Base-by-base conservation (phyloP, 2,329 filamentous ascomycete genomes). In the Davidsoniella virescens region DNA sequence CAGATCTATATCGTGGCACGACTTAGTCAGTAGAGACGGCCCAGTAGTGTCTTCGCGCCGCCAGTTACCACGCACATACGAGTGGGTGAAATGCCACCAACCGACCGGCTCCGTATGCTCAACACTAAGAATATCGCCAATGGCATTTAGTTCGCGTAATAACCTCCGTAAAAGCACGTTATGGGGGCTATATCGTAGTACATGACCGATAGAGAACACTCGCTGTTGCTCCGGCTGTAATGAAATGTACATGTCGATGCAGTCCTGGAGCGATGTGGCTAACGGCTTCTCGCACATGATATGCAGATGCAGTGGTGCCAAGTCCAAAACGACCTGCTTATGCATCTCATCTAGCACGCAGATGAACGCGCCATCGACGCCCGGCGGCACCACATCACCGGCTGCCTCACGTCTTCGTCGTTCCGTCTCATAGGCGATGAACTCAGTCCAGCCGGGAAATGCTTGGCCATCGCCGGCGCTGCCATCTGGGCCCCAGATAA, bases 211-310 rank as follows among this genome's bases (percentile, higher is more conserved):
- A 0, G 86, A 87, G 63, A 96, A 94, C 40, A 96, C 45, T 4
- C 38, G 43, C n/a, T 37, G 66, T 58, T 52, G 59, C 57, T 52
- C 57, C 5, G 64, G 62, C 12, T 65, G 61, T 55, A 85, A 61
- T 1, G 79, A 72, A 45, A 66, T 66, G 62, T 79, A 86, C 59
- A 94, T 90, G 41, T 70, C 70, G 36, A 94, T 67, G 60, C 87
- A 95, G 58, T 92, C 87, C 16, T 72, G 64, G 25, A 96, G 67
- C 0, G 76, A 82, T 18, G 86, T 87, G 0, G 87, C 86, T 49
- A 98, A 67, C 2, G 92, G 92, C 66, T 98, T 98, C 70, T 98
- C 92, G 62, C 87, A 93, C 71, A 95, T 84, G 55, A 96, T 78
- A 63, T 95, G 87, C 44, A 95, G 67, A 2, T 75, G 61, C 69